Percentiles rank a stretch among this genome's conserved stretches.
phyloP scores from a whole-genome alignment of 192 early-diverging fungal genomes.

The Coemansia sp. region DNA sequence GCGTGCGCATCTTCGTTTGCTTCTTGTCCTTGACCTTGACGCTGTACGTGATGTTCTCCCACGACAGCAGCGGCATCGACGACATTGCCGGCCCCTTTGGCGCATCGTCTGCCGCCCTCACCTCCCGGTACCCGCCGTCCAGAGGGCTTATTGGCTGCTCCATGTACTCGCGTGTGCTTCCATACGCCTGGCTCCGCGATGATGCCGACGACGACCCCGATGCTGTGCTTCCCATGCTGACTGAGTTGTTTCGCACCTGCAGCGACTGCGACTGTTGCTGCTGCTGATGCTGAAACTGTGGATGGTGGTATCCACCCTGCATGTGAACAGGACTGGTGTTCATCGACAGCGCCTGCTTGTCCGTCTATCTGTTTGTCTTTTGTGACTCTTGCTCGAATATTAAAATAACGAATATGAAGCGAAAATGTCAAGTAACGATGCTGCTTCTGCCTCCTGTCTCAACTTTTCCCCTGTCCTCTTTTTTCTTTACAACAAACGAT shows the following conservation, averaged over 20 bases:
- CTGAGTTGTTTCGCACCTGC: constrained; percentile 1
- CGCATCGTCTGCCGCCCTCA: not conserved
- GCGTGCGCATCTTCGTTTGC: constrained; percentile 44
- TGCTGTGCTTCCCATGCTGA: constrained; percentile 7
- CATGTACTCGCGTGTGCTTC: constrained; percentile 53
- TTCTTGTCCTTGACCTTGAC: constrained; percentile 49
- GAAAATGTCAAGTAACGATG: too few relatives aligned
- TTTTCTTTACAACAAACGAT: too few relatives aligned
- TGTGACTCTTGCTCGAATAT: too few relatives aligned
- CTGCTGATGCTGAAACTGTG: constrained; percentile 19
- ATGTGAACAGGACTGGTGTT: not conserved
- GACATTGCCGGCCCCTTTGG: constrained; percentile 13
- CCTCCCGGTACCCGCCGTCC: constrained; percentile 17
- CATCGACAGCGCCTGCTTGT: not conserved
- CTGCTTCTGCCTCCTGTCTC: too few relatives aligned
- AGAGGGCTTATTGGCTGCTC: constrained; percentile 48
- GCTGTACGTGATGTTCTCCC: constrained; percentile 47
- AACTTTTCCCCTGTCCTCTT: too few relatives aligned
- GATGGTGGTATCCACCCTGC: constrained; percentile 10
- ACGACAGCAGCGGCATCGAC: constrained; percentile 41
- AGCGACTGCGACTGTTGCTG: not conserved
- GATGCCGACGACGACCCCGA: constrained; percentile 6
- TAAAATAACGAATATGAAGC: too few relatives aligned
- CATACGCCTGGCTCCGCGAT: constrained; percentile 39
- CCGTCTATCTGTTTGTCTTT: too few relatives aligned